Evolutionary conservation across 768 basidiomycete genomes (phyloP), one percentile per base, ranked within the genome.

Genomic region (Hemileccinum rubropunctum): DNA sequence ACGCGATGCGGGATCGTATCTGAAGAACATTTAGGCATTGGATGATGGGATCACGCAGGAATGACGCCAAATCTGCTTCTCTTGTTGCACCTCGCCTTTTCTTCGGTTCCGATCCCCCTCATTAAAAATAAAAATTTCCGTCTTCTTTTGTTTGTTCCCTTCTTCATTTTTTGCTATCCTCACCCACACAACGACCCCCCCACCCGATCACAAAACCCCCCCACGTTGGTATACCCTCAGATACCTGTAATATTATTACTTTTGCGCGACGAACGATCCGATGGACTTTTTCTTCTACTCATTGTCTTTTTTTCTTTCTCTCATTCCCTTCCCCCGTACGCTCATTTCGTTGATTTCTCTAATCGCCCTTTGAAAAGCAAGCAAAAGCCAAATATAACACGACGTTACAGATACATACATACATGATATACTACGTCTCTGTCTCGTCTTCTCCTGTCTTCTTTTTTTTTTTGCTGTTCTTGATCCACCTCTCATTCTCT

Each of bases 211-310:
- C 28, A 30, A 30, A 30, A 30, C 23, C 11, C 11, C 41, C n/a
- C 17, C 65, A 59, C 41, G 41, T 42, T 30, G 28, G 28, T 66
- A 69, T 69, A 66, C 42, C 66, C 65, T 49, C 40, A 32, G 28
- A 56, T 57, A 71, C 66, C 59, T 71, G 70, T 71, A 71, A 70
- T 71, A 64, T 61, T 71, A 71, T 71, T 62, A 30, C 11, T 46
- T 47, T 49, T 59, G 57, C 48, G 40, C 53, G 28, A 45, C 26
- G 26, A 36, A 26, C 36, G 37, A 9, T 47, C n/a, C 23, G 42
- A 43, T 26, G 32, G 26, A 38, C 27, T 26, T 20, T 32, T 9
- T 33, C 18, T 35, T 21, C 12, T 12, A 30, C 15, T 21, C 33
- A 23, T 23, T 23, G 23, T 23, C 8, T 7, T 42, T 5, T 30